These are phyloP conservation scores for Dendrocalamus sinicus DNA, from an alignment of 176 grass and related monocot species.

Conservation along the genomic window DNA sequence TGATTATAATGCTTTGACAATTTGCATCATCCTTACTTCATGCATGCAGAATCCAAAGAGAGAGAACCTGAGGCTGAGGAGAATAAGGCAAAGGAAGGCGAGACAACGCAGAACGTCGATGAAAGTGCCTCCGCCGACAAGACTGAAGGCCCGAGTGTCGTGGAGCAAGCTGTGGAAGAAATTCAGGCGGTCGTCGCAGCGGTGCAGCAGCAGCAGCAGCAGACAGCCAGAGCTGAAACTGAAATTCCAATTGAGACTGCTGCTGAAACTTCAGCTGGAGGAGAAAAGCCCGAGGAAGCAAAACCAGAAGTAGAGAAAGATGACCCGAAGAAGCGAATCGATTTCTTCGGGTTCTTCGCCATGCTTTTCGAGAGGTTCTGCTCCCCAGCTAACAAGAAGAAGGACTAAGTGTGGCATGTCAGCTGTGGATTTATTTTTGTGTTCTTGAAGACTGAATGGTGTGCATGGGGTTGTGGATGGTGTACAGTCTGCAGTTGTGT, in stretches of 20 bases:
- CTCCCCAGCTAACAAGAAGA: constrained; percentile 52
- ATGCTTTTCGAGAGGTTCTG: constrained; percentile 61
- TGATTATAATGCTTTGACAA: not conserved
- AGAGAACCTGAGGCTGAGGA: constrained; percentile 30
- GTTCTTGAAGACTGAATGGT: constrained; percentile 28
- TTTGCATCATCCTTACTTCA: constrained; percentile 6
- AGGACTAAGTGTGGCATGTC: constrained; percentile 33
- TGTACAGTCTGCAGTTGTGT: constrained; percentile 57
- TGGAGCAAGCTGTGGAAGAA: constrained; percentile 45
- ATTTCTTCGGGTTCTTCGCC: constrained; percentile 47
- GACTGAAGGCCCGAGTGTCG: constrained; percentile 12
- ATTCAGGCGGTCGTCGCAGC: constrained; percentile 45
- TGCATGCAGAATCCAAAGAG: constrained; percentile 37
- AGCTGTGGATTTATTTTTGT: constrained; percentile 1
- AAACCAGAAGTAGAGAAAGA: constrained; percentile 52
- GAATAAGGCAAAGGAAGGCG: constrained; percentile 27
- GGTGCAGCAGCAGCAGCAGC: constrained; percentile 45
- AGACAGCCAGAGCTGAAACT: constrained; percentile 34
- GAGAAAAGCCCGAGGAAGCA: constrained; percentile 32
- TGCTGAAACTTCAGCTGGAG: constrained; percentile 39
- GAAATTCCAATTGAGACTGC: constrained; percentile 35
- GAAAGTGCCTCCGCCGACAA: constrained; percentile 29
- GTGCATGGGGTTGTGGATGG: constrained; percentile 31
- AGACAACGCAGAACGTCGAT: not conserved
- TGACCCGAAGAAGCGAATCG: constrained; percentile 40